Base-by-base conservation (phyloP, 768 basidiomycete species). In the Serendipita vermifera region DNA sequence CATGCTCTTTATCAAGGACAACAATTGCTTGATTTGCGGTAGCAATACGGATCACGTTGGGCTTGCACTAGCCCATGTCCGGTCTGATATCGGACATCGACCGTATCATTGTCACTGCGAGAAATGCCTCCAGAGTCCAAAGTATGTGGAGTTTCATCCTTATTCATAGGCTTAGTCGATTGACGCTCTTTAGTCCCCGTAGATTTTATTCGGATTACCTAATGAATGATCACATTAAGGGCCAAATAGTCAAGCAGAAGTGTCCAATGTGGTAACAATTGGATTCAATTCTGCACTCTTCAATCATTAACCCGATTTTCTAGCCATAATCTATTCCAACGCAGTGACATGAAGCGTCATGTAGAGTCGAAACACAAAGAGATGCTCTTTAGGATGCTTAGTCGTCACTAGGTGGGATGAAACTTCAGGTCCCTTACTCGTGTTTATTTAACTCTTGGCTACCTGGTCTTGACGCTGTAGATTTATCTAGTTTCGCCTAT, bases 51-150 rank as follows among this genome's bases (percentile, higher is more conserved):
- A 51, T 26, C 11, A 31, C n/a, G 32, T 22, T 26, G 46, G 46
- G 32, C 46, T 22, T 1, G 46, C 46, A 1, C 17, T 51, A 7
- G 46, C 24, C 11, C 46, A 51, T n/a, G 46, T 51, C 3, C 46
- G 46, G 7, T 51, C 46, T 7, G 46, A 51, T 51, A 51, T 51
- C 29, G 27, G 27, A 1, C 46, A 51, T 31, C 17, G 46, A 2
- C 46, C 46, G 27, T 51, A 51, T 51, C 46, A 51, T 31, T 51
- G 46, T 31, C 26, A 22, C 5, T 51, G 46, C 46, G 46, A 51
- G 7, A 51, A 51, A n/a, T 51, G 46, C 24, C 9, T 7, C 5
- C n/a, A 20, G 22, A n/a, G 46, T 15, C 26, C 26, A 22, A 51
- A 51, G 46, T 51, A n/a, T 27, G 46, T 51, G 1, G 22, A 26